Evolutionary conservation across 2,329 filamentous ascomycete species (phyloP).

Genomic region (Claviceps purpurea): DNA sequence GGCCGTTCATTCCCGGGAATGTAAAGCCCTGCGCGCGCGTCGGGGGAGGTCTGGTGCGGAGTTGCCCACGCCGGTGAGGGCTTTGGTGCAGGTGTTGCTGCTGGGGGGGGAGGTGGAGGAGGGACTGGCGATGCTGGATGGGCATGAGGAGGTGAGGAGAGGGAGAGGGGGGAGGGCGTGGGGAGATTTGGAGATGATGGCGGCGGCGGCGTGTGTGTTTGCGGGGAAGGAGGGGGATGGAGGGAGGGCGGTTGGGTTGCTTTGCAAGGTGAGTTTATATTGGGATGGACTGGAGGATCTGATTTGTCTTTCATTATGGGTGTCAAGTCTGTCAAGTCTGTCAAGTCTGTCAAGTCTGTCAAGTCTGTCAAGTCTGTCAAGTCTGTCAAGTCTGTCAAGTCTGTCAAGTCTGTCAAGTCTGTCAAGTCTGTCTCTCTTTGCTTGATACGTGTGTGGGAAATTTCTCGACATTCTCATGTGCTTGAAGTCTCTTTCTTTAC

Average conservation of each 20-base stretch:
- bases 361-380: no score
- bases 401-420: no score
- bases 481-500: no score
- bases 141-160: conserved; percentile 28
- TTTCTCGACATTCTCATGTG: no score
- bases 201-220: conserved; percentile 28
- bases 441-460: no score
- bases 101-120: conserved; percentile 22
- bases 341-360: no score
- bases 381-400: no score
- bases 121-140: conserved; percentile 28
- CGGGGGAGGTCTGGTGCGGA: conserved; percentile 8
- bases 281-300: no score
- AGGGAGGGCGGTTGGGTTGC: conserved; percentile 27
- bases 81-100: conserved; percentile 38
- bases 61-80: conserved; percentile 42
- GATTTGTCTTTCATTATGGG: no score
- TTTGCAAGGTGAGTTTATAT: conserved; percentile 36
- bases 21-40: conserved; percentile 28
- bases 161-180: conserved; percentile 27
- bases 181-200: conserved; percentile 36
- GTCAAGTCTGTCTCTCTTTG: no score
- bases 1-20: conserved; percentile 40
- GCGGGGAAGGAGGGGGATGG: conserved; percentile 25
- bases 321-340: no score